Evolutionary conservation across 1,284 basidiomycete species (phyloP).

Genomic region (Retiboletus flavoniger): DNA sequence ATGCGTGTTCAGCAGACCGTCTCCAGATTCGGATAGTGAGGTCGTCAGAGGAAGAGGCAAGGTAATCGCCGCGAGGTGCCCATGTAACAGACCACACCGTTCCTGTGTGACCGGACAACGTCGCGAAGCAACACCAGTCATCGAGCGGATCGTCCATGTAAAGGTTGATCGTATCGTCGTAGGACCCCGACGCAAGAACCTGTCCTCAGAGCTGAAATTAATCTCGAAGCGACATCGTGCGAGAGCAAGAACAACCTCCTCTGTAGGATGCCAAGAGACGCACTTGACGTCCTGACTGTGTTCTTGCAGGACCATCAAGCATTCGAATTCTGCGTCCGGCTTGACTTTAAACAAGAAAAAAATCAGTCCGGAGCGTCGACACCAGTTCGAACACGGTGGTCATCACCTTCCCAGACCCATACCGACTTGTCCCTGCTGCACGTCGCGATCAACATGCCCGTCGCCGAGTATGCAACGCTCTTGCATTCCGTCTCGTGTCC

Average conservation of each 20-base stretch:
- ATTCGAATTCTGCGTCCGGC: slow-evolving; percentile 94
- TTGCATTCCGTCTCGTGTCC: slow-evolving; percentile 99
- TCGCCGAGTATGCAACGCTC: slow-evolving; percentile 81
- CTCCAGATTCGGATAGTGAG: slow-evolving; percentile 72
- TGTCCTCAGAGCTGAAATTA: slow-evolving; percentile 38
- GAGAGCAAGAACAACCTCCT: slow-evolving; percentile 65
- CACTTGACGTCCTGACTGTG: slow-evolving; percentile 97
- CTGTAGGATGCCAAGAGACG: slow-evolving; percentile 91
- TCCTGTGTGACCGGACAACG: slow-evolving; percentile 76
- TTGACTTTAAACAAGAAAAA: slow-evolving; percentile 53
- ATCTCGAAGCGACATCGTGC: slow-evolving; percentile 17
- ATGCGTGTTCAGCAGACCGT: slow-evolving; percentile 52
- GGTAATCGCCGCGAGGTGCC: slow-evolving; percentile 78
- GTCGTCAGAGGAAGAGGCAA: slow-evolving; percentile 85
- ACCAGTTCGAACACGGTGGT: neutral
- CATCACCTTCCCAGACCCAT: slow-evolving; percentile 96
- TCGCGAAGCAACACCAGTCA: slow-evolving; percentile 91
- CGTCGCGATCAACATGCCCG: slow-evolving; percentile 83
- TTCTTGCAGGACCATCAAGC: slow-evolving; percentile 95
- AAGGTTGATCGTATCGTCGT: slow-evolving; percentile 95
- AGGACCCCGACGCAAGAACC: slow-evolving; percentile 95
- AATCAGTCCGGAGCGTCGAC: neutral
- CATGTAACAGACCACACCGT: slow-evolving; percentile 93
- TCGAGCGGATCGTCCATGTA: slow-evolving; percentile 93
- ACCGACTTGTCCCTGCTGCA: slow-evolving; percentile 97